Evolutionary conservation across 805 yeast genomes (phyloP).

Genomic region (Sugiyamaella chiloensis): DNA sequence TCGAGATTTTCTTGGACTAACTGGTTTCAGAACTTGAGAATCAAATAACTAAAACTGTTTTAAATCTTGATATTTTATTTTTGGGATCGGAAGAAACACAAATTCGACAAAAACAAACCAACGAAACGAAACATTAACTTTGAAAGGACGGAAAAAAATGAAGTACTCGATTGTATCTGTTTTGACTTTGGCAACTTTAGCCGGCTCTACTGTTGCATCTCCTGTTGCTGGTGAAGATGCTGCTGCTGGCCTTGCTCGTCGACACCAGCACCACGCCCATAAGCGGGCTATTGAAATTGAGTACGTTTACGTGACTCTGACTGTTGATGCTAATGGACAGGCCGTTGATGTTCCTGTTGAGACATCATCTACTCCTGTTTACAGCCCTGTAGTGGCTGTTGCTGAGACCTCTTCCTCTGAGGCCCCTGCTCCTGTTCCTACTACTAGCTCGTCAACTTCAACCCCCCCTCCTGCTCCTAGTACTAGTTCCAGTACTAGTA

Average conservation of each 20-base stretch:
- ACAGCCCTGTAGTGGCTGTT: constrained; percentile 23
- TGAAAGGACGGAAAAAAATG: constrained; percentile 11
- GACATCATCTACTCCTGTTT: constrained; percentile 18
- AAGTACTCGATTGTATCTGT: constrained; percentile 17
- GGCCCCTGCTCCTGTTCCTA: constrained; percentile 27
- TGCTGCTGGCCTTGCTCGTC: constrained; percentile 24
- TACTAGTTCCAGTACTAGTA: constrained; percentile 25
- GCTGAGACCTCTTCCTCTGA: constrained; percentile 30
- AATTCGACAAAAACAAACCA: background rate
- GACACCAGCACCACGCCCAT: constrained; percentile 52
- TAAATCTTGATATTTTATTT: background rate
- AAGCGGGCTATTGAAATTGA: constrained; percentile 43
- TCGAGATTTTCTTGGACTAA: no score
- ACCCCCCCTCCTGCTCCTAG: constrained; percentile 24
- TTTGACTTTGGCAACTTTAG: constrained; percentile 10
- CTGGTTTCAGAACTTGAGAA: no score
- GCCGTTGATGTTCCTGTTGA: constrained; percentile 33
- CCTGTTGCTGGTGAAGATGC: constrained; percentile 36
- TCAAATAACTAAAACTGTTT: no score
- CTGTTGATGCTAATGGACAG: constrained; percentile 40
- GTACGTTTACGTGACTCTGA: constrained; percentile 46
- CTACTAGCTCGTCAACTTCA: constrained; percentile 22
- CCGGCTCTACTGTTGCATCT: constrained; percentile 11
- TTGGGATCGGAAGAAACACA: background rate
- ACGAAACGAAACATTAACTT: background rate